Evolutionary conservation across 2,329 filamentous ascomycete species (phyloP), one percentile per base, ranked within the genome.

Genomic region (Xylaria sp.): DNA sequence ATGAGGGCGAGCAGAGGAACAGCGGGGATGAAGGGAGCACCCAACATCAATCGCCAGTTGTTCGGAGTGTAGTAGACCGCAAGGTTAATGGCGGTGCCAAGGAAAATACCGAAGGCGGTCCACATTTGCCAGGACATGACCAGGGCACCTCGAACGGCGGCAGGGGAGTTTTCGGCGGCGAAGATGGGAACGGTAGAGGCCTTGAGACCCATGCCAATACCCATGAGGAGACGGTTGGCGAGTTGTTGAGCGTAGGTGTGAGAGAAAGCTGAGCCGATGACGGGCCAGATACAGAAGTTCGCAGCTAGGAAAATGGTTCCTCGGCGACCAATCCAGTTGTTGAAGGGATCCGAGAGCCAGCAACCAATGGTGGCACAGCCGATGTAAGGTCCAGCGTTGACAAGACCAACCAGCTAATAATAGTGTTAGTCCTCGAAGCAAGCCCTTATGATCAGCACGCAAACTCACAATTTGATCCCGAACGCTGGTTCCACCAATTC

Each of bases 41-140:
- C 88, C 39, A 82, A 65, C 81, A 82, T 82, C 59, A 81, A 67
- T 41, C 80, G 75, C 81, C 81, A 82, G 76, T 82, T 81, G 63
- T 74, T 71, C 1, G 64, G 55, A 52, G 73, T 57, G 67, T 78
- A 61, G 67, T 76, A 81, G 63, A 88, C 76, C 77, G 87, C 79
- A 83, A 88, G 78, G 84, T 90, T 90, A 69, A 86, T 86, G 60
- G 84, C 87, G 61, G 87, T 90, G 37, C 90, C 90, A 18, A 89
- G 80, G 73, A 89, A 85, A 71, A 90, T 89, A 55, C 88, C 88
- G 75, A 90, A 84, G 9, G 81, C 81, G 2, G 86, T 89, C 88
- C 89, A 91, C 79, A 91, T 82, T 80, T 94, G 91, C 92, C 92
- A 95, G 71, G 90, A 90, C 92, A 95, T 95, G 71, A 94, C 92